phyloP scores from a whole-genome alignment of 164 flowering plant genomes.

The Sextonia rubra region DNA sequence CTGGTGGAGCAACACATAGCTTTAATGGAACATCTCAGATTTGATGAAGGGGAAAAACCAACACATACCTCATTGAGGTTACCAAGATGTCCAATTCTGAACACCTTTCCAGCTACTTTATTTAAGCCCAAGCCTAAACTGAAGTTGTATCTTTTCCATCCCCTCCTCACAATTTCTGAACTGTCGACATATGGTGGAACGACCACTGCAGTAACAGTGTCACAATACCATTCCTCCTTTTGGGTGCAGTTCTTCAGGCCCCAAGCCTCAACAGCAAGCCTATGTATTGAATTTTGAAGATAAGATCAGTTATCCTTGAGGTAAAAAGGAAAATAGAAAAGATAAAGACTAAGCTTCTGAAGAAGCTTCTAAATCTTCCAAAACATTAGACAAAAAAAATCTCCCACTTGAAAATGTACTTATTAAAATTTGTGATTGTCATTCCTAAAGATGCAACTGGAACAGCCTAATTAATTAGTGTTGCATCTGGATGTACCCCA shows the following conservation, averaged over 20 bases:
- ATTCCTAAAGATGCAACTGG: no score
- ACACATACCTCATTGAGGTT: constrained; percentile 73
- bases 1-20: not conserved
- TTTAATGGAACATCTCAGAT: not conserved
- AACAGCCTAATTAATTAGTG: not conserved
- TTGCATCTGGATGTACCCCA: not conserved
- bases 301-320: not conserved
- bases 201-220: constrained; percentile 93
- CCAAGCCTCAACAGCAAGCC: constrained; percentile 98
- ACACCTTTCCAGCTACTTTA: constrained; percentile 95
- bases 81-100: constrained; percentile 99
- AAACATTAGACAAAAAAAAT: no score
- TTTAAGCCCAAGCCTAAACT: constrained; percentile 95
- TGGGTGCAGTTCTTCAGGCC: constrained; percentile 94
- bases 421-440: no score
- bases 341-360: no score
- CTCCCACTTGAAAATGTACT: no score
- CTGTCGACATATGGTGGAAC: constrained; percentile 87
- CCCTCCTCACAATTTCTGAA: constrained; percentile 79
- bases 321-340: not conserved
- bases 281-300: constrained; percentile 22
- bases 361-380: not conserved
- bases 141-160: constrained; percentile 88
- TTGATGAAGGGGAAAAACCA: not conserved
- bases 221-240: constrained; percentile 90